Conservation (phyloP, 1,284 basidiomycete species). For the Mycocalia duriaeana region DNA sequence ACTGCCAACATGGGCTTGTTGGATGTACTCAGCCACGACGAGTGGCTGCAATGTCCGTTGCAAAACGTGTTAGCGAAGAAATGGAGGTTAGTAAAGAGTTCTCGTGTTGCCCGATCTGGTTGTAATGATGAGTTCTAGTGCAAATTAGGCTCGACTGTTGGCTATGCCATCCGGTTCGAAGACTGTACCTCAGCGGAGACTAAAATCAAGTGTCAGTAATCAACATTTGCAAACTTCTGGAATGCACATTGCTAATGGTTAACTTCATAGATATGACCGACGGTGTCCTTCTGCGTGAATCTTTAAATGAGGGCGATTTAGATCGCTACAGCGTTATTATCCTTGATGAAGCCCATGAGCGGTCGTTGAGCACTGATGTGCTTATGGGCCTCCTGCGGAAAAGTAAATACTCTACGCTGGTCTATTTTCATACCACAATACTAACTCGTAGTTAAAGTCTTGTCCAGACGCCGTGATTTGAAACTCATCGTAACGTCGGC, state of each 20-base stretch:
- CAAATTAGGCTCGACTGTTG: conserved; percentile 84
- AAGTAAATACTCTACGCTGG: conserved; percentile 50
- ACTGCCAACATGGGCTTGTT: conserved; percentile 82
- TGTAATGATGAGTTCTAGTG: conserved; percentile 42
- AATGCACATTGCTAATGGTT: background rate
- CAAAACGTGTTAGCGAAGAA: conserved; percentile 97
- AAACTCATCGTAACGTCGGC: conserved; percentile 98
- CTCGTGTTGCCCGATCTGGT: conserved; percentile 14
- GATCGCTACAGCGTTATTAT: conserved; percentile 96
- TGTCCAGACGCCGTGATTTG: conserved; percentile 86
- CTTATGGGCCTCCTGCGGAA: conserved; percentile 94
- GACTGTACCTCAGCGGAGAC: conserved; percentile 91
- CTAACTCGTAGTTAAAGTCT: conserved; percentile 44
- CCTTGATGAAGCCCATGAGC: conserved; percentile 95
- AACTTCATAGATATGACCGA: conserved; percentile 85
- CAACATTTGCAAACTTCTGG: background rate
- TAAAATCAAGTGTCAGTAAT: conserved; percentile 83
- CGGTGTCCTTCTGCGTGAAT: conserved; percentile 93
- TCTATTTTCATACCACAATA: background rate
- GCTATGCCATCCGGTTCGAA: conserved; percentile 97
- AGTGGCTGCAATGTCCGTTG: conserved; percentile 98
- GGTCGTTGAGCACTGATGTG: conserved; percentile 93
- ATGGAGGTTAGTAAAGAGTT: conserved; percentile 68
- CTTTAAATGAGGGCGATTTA: conserved; percentile 91
- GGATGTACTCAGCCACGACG: conserved; percentile 96